A percentile compares a stretch with the other conserved stretches of the same genome.
These are phyloP conservation scores for Takakia lepidozioides DNA, from an alignment of 225 moss, liverwort and hornwort species.

Conservation along the genomic window DNA sequence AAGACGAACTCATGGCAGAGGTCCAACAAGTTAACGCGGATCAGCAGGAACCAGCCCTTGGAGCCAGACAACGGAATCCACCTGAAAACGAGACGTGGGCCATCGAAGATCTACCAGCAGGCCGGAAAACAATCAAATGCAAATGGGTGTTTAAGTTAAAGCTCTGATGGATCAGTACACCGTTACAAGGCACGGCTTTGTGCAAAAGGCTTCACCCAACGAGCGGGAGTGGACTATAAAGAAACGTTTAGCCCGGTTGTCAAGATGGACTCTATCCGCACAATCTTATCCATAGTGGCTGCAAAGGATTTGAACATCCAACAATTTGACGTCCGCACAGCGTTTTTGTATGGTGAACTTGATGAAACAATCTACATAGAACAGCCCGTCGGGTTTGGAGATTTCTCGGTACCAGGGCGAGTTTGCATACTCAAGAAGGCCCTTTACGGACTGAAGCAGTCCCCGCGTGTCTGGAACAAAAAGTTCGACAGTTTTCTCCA, in stretches of 20 bases:
- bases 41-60: too few relatives aligned
- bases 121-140: too few relatives aligned
- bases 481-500: background rate
- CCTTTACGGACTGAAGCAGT: too few relatives aligned
- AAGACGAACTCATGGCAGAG: too few relatives aligned
- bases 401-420: background rate
- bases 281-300: slow-evolving; percentile 2
- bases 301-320: slow-evolving; percentile 1
- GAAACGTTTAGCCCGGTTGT: slow-evolving; percentile 4
- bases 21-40: too few relatives aligned
- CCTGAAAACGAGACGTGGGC: slow-evolving; percentile 6
- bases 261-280: too few relatives aligned
- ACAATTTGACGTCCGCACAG: too few relatives aligned
- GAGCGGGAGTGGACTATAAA: slow-evolving; percentile 1
- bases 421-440: background rate
- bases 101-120: too few relatives aligned
- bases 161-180: background rate
- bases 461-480: background rate
- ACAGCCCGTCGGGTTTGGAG: background rate
- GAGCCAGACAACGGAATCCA: background rate
- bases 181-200: slow-evolving; percentile 8
- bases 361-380: slow-evolving; percentile 11
- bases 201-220: too few relatives aligned
- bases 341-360: too few relatives aligned
- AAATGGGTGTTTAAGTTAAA: slow-evolving; percentile 12